A percentile compares a stretch with the other conserved stretches of the same genome.
Evolutionary conservation across 257 asterid genomes (phyloP).

Genomic region (Rauvolfia tetraphylla): DNA sequence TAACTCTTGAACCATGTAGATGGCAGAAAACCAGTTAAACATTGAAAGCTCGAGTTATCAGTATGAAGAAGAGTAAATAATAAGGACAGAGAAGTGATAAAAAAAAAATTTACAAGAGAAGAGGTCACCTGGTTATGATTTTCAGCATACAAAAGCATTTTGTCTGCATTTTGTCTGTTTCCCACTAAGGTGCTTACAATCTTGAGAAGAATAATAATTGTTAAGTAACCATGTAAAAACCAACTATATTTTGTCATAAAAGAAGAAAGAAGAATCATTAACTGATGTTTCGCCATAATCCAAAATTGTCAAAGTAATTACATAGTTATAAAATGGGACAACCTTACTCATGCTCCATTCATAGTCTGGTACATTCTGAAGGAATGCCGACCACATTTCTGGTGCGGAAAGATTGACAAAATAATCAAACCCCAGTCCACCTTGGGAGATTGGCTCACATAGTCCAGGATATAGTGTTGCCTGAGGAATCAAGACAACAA

Average conservation of each 20-base stretch:
- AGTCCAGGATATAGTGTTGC: slow-evolving; percentile 94
- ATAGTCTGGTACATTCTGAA: slow-evolving; percentile 69
- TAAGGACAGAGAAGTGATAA: background rate
- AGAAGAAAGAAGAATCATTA: background rate
- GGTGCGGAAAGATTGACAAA: slow-evolving; percentile 87
- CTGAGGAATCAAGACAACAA: slow-evolving; percentile 40
- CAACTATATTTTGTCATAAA: background rate
- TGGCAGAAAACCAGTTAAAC: background rate
- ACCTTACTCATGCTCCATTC: slow-evolving; percentile 99
- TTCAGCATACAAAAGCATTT: slow-evolving; percentile 91
- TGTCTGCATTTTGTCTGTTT: slow-evolving; percentile 45
- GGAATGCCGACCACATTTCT: slow-evolving; percentile 77
- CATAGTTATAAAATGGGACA: slow-evolving; percentile 15
- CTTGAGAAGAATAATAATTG: slow-evolving; percentile 39
- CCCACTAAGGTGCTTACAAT: slow-evolving; percentile 68
- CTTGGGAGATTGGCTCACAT: slow-evolving; percentile 82
- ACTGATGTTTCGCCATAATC: background rate
- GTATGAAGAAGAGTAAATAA: background rate
- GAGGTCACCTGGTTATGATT: slow-evolving; percentile 85
- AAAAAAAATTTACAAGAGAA: background rate
- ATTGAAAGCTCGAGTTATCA: background rate
- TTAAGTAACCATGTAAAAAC: slow-evolving; percentile 11
- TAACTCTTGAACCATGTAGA: slow-evolving; percentile 18
- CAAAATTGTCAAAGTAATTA: background rate
- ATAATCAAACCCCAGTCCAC: slow-evolving; percentile 95